Conservation (phyloP, 169 alveolate species). For the Eimeria necatrix region DNA sequence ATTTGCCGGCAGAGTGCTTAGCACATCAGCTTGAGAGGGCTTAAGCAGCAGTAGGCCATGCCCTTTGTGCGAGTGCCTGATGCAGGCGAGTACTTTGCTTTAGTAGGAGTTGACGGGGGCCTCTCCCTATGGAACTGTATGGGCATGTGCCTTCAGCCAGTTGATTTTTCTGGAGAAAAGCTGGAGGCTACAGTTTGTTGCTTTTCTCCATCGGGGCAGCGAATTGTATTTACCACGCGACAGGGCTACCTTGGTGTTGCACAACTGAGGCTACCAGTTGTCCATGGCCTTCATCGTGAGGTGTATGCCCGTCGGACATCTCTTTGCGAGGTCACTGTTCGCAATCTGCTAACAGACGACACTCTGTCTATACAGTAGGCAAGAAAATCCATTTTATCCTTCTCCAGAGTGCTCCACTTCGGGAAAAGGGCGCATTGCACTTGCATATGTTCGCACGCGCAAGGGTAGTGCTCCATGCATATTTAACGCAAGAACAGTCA, state of each 20-base stretch:
- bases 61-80: neutral
- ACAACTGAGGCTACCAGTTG: conserved; percentile 88
- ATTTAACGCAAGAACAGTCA: too few species aligned
- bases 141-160: conserved; percentile 91
- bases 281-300: conserved; percentile 94
- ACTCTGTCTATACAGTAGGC: conserved; percentile 19
- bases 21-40: too few species aligned
- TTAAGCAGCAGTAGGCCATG: neutral
- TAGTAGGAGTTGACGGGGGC: conserved; percentile 87
- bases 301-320: conserved; percentile 83
- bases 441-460: too few species aligned
- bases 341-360: conserved; percentile 27
- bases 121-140: conserved; percentile 90
- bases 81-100: conserved; percentile 87
- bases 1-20: too few species aligned
- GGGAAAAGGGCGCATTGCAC: too few species aligned
- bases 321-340: conserved; percentile 59
- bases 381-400: conserved; percentile 40
- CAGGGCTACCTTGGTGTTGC: conserved; percentile 90
- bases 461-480: too few species aligned
- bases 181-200: conserved; percentile 87
- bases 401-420: neutral
- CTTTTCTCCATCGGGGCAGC: conserved; percentile 69
- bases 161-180: conserved; percentile 85
- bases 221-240: conserved; percentile 87